These are phyloP conservation scores for Pythium rhizo-oryzae DNA, from an alignment of 352 stramenopile genomes.

Conservation along the genomic window DNA sequence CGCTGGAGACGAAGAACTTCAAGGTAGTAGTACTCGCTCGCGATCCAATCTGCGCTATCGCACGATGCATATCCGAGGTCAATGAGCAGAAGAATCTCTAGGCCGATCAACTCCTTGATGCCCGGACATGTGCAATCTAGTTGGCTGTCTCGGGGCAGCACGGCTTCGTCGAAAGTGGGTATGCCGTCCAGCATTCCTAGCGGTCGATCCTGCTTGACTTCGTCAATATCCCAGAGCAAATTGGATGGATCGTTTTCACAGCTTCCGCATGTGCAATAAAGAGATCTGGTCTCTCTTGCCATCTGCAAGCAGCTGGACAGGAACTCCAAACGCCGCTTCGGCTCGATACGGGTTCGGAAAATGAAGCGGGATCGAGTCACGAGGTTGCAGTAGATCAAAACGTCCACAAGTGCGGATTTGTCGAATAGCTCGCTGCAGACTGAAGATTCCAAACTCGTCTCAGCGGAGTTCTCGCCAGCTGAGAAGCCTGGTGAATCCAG, in stretches of 20 bases:
- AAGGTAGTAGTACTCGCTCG: slow-evolving; percentile 76
- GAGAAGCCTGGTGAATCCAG: slow-evolving; percentile 6
- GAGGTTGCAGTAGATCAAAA: slow-evolving; percentile 77
- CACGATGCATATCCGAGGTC: slow-evolving; percentile 77
- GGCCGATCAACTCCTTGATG: slow-evolving; percentile 69
- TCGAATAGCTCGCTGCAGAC: slow-evolving; percentile 19
- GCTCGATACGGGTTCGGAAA: slow-evolving; percentile 73
- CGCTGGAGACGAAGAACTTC: slow-evolving; percentile 74
- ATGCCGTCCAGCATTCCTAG: slow-evolving; percentile 56
- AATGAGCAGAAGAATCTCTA: slow-evolving; percentile 74
- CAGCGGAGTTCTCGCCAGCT: slow-evolving; percentile 3
- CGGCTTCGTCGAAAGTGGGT: slow-evolving; percentile 51
- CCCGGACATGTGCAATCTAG: slow-evolving; percentile 62
- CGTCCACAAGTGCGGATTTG: slow-evolving; percentile 73
- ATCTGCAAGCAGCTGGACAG: slow-evolving; percentile 71
- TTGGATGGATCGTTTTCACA: slow-evolving; percentile 68
- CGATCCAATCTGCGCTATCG: slow-evolving; percentile 73
- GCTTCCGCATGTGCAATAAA: slow-evolving; percentile 73
- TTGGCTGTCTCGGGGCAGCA: slow-evolving; percentile 26
- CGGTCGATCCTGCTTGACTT: slow-evolving; percentile 66
- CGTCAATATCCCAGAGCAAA: slow-evolving; percentile 73
- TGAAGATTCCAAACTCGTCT: slow-evolving; percentile 4
- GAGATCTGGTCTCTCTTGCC: slow-evolving; percentile 57
- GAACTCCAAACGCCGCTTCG: slow-evolving; percentile 61
- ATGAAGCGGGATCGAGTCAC: slow-evolving; percentile 83